Percentiles rank a stretch among this genome's conserved stretches.
Conservation (phyloP, 2,329 filamentous ascomycete species). For the Stemphylium lycopersici region DNA sequence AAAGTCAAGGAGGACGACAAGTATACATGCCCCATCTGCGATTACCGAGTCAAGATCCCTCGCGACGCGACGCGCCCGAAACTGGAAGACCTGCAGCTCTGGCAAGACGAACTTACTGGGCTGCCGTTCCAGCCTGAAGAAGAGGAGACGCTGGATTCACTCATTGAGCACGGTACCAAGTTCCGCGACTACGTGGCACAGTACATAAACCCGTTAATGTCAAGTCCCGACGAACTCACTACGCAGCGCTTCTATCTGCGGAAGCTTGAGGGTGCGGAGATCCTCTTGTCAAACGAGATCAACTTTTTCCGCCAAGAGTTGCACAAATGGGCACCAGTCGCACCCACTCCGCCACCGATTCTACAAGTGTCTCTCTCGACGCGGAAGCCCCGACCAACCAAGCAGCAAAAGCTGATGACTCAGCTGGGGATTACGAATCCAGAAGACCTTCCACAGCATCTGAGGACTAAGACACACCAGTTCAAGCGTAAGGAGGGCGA, state of each 20-base stretch:
- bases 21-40: constrained; percentile 97
- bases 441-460: constrained; percentile 83
- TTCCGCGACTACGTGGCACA: constrained; percentile 83
- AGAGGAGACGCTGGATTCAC: constrained; percentile 82
- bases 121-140: constrained; percentile 97
- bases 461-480: constrained; percentile 69
- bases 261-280: constrained; percentile 96
- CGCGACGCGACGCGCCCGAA: constrained; percentile 95
- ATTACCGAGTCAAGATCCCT: constrained; percentile 95
- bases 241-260: constrained; percentile 93
- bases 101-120: constrained; percentile 79
- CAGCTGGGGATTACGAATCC: constrained; percentile 88
- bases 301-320: constrained; percentile 97
- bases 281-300: constrained; percentile 89
- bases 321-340: constrained; percentile 92
- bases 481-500: constrained; percentile 66
- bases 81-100: constrained; percentile 82
- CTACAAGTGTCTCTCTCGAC: constrained; percentile 89
- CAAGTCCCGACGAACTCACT: constrained; percentile 83
- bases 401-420: constrained; percentile 91
- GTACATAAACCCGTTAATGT: constrained; percentile 81
- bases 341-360: constrained; percentile 82
- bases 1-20: constrained; percentile 99
- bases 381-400: constrained; percentile 92
- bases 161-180: constrained; percentile 81